These are phyloP conservation scores for Collybiopsis luxurians DNA, from an alignment of 768 basidiomycete species.

Conservation along the genomic window DNA sequence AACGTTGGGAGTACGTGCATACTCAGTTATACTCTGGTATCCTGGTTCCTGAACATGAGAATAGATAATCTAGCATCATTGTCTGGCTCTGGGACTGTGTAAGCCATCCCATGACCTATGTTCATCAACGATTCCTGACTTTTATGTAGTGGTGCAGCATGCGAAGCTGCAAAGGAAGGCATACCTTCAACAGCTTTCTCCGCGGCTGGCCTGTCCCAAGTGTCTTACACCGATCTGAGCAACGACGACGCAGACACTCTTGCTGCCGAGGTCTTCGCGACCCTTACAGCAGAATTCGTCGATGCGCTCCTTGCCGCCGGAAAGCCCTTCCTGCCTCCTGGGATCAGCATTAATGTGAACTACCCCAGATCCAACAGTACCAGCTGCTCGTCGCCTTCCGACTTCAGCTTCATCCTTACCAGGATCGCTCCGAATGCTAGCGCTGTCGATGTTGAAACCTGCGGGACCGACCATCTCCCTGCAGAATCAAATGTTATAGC, in stretches of 20 bases:
- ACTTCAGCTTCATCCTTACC: slow-evolving; percentile 44
- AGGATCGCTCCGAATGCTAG: slow-evolving; percentile 29
- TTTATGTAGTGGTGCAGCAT: slow-evolving; percentile 42
- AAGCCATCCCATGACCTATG: slow-evolving; percentile 17
- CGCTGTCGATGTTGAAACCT: slow-evolving; percentile 40
- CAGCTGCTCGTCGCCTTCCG: slow-evolving; percentile 30
- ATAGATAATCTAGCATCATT: slow-evolving; percentile 9
- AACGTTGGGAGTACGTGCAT: slow-evolving; percentile 40
- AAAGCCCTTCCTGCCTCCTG: slow-evolving; percentile 36
- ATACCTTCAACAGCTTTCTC: slow-evolving; percentile 53
- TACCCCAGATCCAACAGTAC: slow-evolving; percentile 33
- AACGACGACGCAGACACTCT: slow-evolving; percentile 29
- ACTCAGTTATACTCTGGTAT: not conserved
- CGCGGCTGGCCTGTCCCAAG: slow-evolving; percentile 31
- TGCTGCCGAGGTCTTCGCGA: slow-evolving; percentile 40
- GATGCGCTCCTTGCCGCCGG: slow-evolving; percentile 25
- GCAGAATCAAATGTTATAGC: slow-evolving; percentile 38
- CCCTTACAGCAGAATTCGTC: slow-evolving; percentile 39
- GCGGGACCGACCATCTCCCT: slow-evolving; percentile 40
- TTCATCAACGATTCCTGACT: not conserved
- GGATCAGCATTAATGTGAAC: slow-evolving; percentile 49
- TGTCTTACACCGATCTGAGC: slow-evolving; percentile 49
- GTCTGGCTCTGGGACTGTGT: not conserved
- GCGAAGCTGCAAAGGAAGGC: slow-evolving; percentile 46
- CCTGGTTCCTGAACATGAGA: not conserved